phyloP scores from a whole-genome alignment of 768 basidiomycete genomes.

The Boletus rubescentipes region DNA sequence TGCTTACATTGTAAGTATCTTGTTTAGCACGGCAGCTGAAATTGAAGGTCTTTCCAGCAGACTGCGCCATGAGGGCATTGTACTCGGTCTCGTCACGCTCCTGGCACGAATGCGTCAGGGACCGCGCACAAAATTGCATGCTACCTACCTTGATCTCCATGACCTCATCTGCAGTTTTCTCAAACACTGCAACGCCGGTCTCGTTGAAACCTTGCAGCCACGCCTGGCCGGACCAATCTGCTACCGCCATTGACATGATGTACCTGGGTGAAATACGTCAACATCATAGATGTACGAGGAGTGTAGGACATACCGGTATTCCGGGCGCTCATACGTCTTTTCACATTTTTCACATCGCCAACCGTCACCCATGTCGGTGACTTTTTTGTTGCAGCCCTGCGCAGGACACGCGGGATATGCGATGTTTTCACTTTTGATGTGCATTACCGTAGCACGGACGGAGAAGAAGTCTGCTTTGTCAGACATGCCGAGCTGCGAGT shows the following conservation, averaged over 20 bases:
- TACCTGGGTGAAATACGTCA: constrained; percentile 45
- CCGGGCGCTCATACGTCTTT: constrained; percentile 63
- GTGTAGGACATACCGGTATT: constrained; percentile 64
- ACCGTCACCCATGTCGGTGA: constrained; percentile 59
- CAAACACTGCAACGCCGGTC: constrained; percentile 73
- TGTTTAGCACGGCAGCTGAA: constrained; percentile 86
- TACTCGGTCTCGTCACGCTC: constrained; percentile 59
- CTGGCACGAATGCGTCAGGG: constrained; percentile 19
- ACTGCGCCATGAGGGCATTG: constrained; percentile 57
- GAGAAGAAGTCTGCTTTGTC: constrained; percentile 84
- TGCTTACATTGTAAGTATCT: constrained; percentile 78
- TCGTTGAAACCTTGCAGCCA: constrained; percentile 99
- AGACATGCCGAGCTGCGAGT: constrained; percentile 67
- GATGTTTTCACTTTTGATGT: constrained; percentile 80
- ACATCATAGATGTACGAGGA: background rate
- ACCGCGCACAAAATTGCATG: background rate
- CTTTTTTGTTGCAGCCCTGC: constrained; percentile 86
- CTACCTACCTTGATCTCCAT: constrained; percentile 61
- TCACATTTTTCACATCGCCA: constrained; percentile 97
- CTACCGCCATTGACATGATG: constrained; percentile 80
- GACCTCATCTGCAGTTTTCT: constrained; percentile 76
- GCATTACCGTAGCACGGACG: constrained; percentile 78
- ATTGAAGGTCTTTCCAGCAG: constrained; percentile 71
- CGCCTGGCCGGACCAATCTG: constrained; percentile 86
- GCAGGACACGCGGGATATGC: constrained; percentile 88